These are phyloP conservation scores for Aspergillus bertholletiae DNA, from an alignment of 495 filamentous ascomycete genomes.

Conservation along the genomic window DNA sequence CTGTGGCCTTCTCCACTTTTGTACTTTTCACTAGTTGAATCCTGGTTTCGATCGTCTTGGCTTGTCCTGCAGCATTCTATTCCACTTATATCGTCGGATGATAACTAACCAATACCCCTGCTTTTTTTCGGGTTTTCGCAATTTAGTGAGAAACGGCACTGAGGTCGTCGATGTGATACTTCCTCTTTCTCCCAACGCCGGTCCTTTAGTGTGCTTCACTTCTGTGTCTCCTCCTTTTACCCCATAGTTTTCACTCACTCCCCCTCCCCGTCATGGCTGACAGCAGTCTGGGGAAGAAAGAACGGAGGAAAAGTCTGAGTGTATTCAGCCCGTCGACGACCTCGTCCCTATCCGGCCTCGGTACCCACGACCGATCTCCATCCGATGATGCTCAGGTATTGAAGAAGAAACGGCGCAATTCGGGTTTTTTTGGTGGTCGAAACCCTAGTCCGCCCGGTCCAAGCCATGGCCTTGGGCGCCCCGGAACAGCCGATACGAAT, in stretches of 20 bases:
- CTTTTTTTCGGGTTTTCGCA: constrained; percentile 11
- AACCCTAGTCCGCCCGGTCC: constrained; percentile 23
- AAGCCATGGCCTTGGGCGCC: constrained; percentile 24
- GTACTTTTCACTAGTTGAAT: constrained; percentile 15
- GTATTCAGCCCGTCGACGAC: constrained; percentile 33
- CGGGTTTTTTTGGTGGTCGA: constrained; percentile 39
- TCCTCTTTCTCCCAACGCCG: constrained; percentile 17
- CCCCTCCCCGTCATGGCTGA: constrained; percentile 36
- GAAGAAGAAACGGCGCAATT: constrained; percentile 45
- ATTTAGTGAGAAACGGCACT: constrained; percentile 29
- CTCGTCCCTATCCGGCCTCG: constrained; percentile 19
- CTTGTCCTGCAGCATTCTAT: constrained; percentile 16
- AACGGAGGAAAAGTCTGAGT: constrained; percentile 45
- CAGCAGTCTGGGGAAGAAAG: constrained; percentile 29
- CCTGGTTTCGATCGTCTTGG: constrained; percentile 14
- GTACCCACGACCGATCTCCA: constrained; percentile 33
- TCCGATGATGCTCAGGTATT: constrained; percentile 33
- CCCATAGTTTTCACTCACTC: constrained; percentile 11
- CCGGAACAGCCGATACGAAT: constrained; percentile 30
- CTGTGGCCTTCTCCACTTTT: constrained; percentile 16
- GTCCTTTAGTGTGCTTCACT: constrained; percentile 1
- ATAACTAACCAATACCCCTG: constrained; percentile 12
- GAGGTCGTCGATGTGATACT: constrained; percentile 33
- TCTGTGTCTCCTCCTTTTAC: constrained; percentile 6
- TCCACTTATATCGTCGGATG: constrained; percentile 13